These are phyloP conservation scores for Lophiotrema nucula DNA, from an alignment of 495 filamentous ascomycete species.

Conservation along the genomic window DNA sequence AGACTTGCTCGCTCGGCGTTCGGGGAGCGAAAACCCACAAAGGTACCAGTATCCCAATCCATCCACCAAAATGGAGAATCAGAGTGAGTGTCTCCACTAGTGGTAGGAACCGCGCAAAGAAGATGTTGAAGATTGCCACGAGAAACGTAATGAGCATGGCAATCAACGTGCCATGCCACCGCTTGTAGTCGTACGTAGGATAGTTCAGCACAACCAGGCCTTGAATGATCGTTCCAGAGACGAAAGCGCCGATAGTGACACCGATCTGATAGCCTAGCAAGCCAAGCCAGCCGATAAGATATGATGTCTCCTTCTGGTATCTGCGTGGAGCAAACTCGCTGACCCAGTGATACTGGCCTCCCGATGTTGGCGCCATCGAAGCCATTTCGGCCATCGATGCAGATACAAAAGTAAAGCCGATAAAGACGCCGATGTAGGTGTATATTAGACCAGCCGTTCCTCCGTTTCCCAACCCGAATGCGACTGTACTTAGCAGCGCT, in stretches of 20 bases:
- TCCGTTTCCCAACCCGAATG: conserved; percentile 13
- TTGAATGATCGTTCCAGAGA: background rate
- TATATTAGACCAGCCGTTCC: conserved; percentile 21
- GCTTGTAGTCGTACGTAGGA: background rate
- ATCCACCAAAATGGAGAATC: conserved; percentile 30
- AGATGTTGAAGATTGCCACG: conserved; percentile 1
- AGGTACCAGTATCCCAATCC: conserved; percentile 51
- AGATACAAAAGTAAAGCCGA: background rate
- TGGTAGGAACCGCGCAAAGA: conserved; percentile 31
- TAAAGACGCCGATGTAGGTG: background rate
- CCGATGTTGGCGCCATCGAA: conserved; percentile 16
- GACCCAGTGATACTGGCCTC: conserved; percentile 49
- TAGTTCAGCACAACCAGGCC: conserved; percentile 3
- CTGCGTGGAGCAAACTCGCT: conserved; percentile 42
- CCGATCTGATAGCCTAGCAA: conserved; percentile 3
- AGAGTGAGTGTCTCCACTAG: conserved; percentile 30
- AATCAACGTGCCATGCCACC: conserved; percentile 19
- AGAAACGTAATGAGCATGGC: conserved; percentile 1
- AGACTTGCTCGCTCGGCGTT: conserved; percentile 48
- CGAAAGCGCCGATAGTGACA: background rate
- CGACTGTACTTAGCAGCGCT: background rate
- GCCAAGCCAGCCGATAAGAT: conserved; percentile 38
- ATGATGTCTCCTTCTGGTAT: conserved; percentile 42
- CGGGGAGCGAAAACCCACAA: conserved; percentile 38
- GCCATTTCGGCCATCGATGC: conserved; percentile 22